phyloP scores from a whole-genome alignment of 345 rosid species.

The Citrus hindsii region DNA sequence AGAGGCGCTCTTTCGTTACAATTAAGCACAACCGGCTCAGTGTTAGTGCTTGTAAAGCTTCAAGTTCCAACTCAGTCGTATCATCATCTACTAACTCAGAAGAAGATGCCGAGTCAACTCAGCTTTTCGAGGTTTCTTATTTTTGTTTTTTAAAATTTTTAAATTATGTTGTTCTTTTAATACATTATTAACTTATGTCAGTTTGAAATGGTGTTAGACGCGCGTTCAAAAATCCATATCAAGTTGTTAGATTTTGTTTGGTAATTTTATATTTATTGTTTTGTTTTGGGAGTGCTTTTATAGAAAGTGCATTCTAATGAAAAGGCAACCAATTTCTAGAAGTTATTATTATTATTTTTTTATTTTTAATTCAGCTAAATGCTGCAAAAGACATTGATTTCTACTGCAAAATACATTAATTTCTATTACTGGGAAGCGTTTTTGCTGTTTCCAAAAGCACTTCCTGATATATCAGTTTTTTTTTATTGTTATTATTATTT shows the following conservation, averaged over 20 bases:
- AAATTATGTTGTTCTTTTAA: no score
- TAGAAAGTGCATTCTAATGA: neutral
- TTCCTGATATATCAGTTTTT: neutral
- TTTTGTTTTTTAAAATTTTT: no score
- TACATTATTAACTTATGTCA: neutral
- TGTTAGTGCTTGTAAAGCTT: constrained; percentile 23
- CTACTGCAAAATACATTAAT: neutral
- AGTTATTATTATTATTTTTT: neutral
- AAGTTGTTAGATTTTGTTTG: neutral
- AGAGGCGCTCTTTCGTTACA: constrained; percentile 10
- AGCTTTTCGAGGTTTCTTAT: constrained; percentile 51
- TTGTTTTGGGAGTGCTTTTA: neutral
- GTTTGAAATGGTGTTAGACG: neutral
- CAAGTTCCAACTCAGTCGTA: constrained; percentile 37
- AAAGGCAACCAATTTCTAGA: neutral
- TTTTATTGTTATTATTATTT: no score
- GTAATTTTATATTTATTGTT: neutral
- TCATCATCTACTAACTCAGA: constrained; percentile 20
- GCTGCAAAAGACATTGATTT: neutral
- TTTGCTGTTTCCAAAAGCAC: neutral
- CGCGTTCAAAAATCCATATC: neutral
- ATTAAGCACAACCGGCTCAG: constrained; percentile 8
- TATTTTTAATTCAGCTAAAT: neutral
- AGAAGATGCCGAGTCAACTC: constrained; percentile 52
- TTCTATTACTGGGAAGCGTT: neutral